Evolutionary conservation across 371 early-diverging fungal species (phyloP), one percentile per base, ranked within the genome.

Genomic region (Mucor velutinosus): DNA sequence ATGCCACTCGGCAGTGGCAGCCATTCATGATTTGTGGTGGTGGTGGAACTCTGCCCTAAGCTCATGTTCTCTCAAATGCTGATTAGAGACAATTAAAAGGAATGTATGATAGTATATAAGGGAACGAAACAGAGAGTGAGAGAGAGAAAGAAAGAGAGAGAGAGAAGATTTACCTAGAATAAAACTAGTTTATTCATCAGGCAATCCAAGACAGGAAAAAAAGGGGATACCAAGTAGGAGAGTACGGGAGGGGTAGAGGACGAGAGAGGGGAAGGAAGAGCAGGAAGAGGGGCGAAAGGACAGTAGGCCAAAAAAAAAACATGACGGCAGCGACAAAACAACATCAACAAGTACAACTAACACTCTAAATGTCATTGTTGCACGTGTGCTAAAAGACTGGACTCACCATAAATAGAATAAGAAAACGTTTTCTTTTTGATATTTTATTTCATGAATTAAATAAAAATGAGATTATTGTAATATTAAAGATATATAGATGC

Each of bases 1-100:
- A 75, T 69, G 8, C 66, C 73, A 47, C 69, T 70, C 23, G 78
- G 75, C 73, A 77, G 62, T 10, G 78, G 67, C 30, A 77, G 57
- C 72, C 75, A 72, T 66, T 68, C 62, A 25, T 66, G 58, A 17
- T 56, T 15, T 33, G n/a, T 57, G n/a, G 49, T 27, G 7, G 32
- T 11, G 19, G 19, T 19, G 23, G 58, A 41, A 29, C 19, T 45
- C 7, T 30, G 19, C 49, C 49, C 58, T 25, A 58, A 62, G 30
- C 45, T 71, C 64, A 51, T 51, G 25, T 8, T 25, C 51, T 23
- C n/a, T 51, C 23, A 25, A 12, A 33, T 33, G 21, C 23, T 25
- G 21, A 25, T 12, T 66, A 66, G 65, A n/a, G 15, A 39, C 25
- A 64, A 29, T 15, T 39, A 60, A 15, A 67, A 17, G 55, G 19